Evolutionary conservation across 139 green algal species (phyloP), one percentile per base, ranked within the genome.

Genomic region (Pleodorina starrii): DNA sequence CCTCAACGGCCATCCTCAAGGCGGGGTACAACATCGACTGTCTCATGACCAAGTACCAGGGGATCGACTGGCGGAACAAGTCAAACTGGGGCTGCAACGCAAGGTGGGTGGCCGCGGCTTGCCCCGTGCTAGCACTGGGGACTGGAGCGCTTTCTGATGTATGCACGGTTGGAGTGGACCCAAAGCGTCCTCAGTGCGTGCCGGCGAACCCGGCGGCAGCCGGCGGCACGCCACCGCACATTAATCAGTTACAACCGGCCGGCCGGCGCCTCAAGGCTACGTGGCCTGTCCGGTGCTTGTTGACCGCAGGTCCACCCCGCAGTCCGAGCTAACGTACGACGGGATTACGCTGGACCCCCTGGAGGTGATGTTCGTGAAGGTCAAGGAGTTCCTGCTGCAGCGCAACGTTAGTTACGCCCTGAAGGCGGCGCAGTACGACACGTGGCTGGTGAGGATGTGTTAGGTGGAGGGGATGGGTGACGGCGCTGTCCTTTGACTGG

Each of bases 341-440:
- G 96, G 95, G 50, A 87, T 95, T 17, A 88, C 88, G 0, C 74
- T 98, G 25, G 93, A 97, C 21, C 94, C 95, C 0, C 73, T 97
- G 51, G 96, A 98, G 84, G 94, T 96, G 0, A 92, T 98, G 89
- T 98, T 98, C 85, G 89, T 97, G 38, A 97, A 97, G 87, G 95
- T 97, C 43, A 97, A 97, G 89, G 59, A 48, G 36, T 90, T 92
- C 66, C 89, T 95, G 76, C 76, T 94, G 51, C 77, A 91, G 19
- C 93, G 90, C 40, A 82, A 81, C 40, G 21, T 82, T 1, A 63
- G 38, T 23, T 94, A 87, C 51, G 63, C 91, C 3, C 27, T 91
- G 27, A 92, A 92, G 51, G 95, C 95, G 0, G 27, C 73, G 16
- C 93, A 93, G 57, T 94, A 94, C 63, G 63, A 93, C 12, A 42